Conservation (phyloP, 768 basidiomycete genomes). For the Suillus variegatus region DNA sequence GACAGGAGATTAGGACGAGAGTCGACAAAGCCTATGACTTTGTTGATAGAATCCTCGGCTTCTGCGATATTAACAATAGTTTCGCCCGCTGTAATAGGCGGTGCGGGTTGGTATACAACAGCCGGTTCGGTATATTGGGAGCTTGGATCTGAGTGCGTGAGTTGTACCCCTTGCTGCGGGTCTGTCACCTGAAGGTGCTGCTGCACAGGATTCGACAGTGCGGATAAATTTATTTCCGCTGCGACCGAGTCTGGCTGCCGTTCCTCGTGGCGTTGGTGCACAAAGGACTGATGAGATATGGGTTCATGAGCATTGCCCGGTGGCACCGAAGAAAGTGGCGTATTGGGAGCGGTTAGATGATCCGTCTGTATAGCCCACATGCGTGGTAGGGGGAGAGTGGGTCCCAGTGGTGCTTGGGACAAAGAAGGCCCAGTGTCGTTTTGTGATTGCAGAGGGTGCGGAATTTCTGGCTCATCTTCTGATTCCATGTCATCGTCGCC, state of each 20-base stretch:
- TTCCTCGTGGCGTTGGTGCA: slow-evolving; percentile 23
- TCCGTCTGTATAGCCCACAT: slow-evolving; percentile 37
- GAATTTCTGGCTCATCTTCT: slow-evolving; percentile 34
- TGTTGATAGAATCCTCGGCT: slow-evolving; percentile 56
- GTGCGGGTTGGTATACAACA: slow-evolving; percentile 34
- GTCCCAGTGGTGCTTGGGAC: slow-evolving; percentile 26
- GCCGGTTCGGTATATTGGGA: slow-evolving; percentile 29
- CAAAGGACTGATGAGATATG: slow-evolving; percentile 31
- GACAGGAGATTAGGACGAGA: slow-evolving; percentile 34
- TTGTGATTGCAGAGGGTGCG: slow-evolving; percentile 26
- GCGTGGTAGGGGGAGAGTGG: slow-evolving; percentile 33
- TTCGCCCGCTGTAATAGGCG: slow-evolving; percentile 33
- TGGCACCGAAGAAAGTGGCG: slow-evolving; percentile 34
- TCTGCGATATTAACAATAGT: slow-evolving; percentile 44
- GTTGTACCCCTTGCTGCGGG: slow-evolving; percentile 30
- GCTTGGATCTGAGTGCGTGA: slow-evolving; percentile 27
- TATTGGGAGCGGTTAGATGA: slow-evolving; percentile 24
- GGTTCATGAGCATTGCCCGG: slow-evolving; percentile 29
- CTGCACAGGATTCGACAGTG: slow-evolving; percentile 30
- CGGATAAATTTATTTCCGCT: slow-evolving; percentile 26
- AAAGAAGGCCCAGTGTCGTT: slow-evolving; percentile 30
- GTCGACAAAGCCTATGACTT: slow-evolving; percentile 55
- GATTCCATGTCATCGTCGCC: slow-evolving; percentile 39
- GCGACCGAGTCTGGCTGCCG: slow-evolving; percentile 28
- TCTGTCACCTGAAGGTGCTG: slow-evolving; percentile 28